Percentiles rank a stretch among this genome's conserved stretches.
Conservation (phyloP, 139 green algal species). For the Zygnema circumcarinatum region DNA sequence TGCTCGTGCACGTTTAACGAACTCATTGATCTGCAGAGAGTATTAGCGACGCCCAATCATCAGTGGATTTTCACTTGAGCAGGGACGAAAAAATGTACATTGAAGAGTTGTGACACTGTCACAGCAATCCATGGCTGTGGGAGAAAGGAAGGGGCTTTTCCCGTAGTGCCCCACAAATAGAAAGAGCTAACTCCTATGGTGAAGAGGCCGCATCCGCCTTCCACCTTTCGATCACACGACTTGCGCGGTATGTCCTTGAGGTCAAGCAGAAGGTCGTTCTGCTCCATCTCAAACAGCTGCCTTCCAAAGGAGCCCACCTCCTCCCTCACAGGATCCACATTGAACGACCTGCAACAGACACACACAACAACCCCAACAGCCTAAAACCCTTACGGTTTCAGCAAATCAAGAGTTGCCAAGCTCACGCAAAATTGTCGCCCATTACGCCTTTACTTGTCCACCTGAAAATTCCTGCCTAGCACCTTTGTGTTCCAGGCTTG, state of each 20-base stretch:
- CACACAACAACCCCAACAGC: too few species aligned
- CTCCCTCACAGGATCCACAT: slow-evolving; percentile 74
- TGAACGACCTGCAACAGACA: slow-evolving; percentile 63
- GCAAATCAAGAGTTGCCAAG: too few species aligned
- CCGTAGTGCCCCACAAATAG: too few species aligned
- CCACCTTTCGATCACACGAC: slow-evolving; percentile 81
- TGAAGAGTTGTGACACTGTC: not conserved
- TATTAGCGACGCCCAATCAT: too few species aligned
- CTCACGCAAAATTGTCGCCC: too few species aligned
- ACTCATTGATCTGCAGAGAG: slow-evolving; percentile 90
- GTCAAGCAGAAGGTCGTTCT: slow-evolving; percentile 88
- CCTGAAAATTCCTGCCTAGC: too few species aligned
- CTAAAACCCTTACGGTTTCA: too few species aligned
- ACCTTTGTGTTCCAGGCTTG: too few species aligned
- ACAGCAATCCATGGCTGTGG: not conserved
- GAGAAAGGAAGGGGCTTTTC: too few species aligned
- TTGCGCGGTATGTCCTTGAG: slow-evolving; percentile 89
- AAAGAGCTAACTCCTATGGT: too few species aligned
- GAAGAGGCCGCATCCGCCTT: too few species aligned
- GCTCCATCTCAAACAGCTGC: slow-evolving; percentile 88
- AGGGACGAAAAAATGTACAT: not conserved
- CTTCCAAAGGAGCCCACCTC: slow-evolving; percentile 23
- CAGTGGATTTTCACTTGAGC: not conserved
- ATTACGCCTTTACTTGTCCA: too few species aligned
- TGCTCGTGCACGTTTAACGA: slow-evolving; percentile 94